These are phyloP conservation scores for Trichoderma orchidacearum DNA, from an alignment of 495 filamentous ascomycete species.

Conservation along the genomic window DNA sequence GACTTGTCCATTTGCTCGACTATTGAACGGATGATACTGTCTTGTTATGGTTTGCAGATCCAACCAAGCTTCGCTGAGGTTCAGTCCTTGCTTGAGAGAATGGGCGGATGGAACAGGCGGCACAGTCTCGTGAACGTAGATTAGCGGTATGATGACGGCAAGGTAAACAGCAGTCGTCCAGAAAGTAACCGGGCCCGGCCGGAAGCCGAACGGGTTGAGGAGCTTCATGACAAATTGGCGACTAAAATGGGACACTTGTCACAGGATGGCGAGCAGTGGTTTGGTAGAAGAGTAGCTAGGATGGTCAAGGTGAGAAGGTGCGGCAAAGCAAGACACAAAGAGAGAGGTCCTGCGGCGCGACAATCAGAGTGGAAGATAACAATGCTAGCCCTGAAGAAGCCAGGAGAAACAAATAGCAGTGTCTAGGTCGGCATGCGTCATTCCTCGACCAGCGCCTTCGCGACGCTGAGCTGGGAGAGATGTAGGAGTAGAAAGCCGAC, in stretches of 20 bases:
- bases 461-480: background rate
- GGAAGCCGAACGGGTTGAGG: slow-evolving; percentile 34
- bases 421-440: background rate
- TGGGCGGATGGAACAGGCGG: slow-evolving; percentile 51
- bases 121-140: slow-evolving; percentile 62
- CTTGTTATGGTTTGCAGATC: slow-evolving; percentile 66
- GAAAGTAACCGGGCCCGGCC: slow-evolving; percentile 55
- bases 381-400: background rate
- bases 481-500: background rate
- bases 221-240: background rate
- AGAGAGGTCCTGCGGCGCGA: background rate
- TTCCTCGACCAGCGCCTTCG: background rate
- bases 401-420: background rate
- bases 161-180: slow-evolving; percentile 58
- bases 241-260: background rate
- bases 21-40: slow-evolving; percentile 82
- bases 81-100: slow-evolving; percentile 44
- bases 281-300: too few relatives aligned
- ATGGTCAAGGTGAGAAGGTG: too few relatives aligned
- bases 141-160: slow-evolving; percentile 51
- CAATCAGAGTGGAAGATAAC: background rate
- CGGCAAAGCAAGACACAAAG: background rate
- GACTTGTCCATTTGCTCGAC: slow-evolving; percentile 64
- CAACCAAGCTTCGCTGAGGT: slow-evolving; percentile 73
- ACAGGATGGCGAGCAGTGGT: background rate